Conservation (phyloP, 164 flowering plant genomes). For the Vitis riparia region DNA sequence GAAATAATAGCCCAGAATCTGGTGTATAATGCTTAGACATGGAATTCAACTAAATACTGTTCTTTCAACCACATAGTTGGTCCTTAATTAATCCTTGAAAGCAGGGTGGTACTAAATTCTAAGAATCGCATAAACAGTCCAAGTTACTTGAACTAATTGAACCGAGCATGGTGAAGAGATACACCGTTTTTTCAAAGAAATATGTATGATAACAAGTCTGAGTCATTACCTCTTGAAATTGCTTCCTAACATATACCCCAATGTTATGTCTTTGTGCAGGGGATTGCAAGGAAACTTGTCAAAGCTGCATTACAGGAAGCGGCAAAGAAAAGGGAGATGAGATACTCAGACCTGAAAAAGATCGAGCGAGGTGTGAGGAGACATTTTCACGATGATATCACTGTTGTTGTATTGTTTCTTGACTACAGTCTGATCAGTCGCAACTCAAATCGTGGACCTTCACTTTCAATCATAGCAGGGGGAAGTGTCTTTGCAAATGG, state of each 20-base stretch:
- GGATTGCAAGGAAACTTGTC: slow-evolving; percentile 71
- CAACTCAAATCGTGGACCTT: slow-evolving; percentile 39
- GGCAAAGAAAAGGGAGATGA: slow-evolving; percentile 86
- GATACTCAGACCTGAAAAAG: slow-evolving; percentile 85
- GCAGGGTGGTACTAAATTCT: too few relatives aligned
- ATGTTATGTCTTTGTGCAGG: slow-evolving; percentile 44
- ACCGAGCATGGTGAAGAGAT: too few relatives aligned
- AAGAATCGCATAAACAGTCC: too few relatives aligned
- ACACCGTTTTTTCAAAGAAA: too few relatives aligned
- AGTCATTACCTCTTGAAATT: background rate
- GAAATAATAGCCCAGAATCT: too few relatives aligned
- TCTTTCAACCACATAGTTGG: background rate
- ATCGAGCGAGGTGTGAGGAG: slow-evolving; percentile 83
- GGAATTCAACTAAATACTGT: background rate
- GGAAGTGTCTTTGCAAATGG: slow-evolving; percentile 24
- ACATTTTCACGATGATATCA: slow-evolving; percentile 92
- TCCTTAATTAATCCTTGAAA: too few relatives aligned
- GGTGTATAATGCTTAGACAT: background rate
- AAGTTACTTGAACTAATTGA: too few relatives aligned
- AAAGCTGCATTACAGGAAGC: slow-evolving; percentile 80
- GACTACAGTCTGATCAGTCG: slow-evolving; percentile 53
- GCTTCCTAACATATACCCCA: background rate
- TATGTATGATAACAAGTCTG: too few relatives aligned
- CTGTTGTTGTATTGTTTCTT: slow-evolving; percentile 74
- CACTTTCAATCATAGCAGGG: slow-evolving; percentile 56